These are phyloP conservation scores for Pythium diclinum DNA, from an alignment of 352 stramenopile genomes.

Conservation along the genomic window DNA sequence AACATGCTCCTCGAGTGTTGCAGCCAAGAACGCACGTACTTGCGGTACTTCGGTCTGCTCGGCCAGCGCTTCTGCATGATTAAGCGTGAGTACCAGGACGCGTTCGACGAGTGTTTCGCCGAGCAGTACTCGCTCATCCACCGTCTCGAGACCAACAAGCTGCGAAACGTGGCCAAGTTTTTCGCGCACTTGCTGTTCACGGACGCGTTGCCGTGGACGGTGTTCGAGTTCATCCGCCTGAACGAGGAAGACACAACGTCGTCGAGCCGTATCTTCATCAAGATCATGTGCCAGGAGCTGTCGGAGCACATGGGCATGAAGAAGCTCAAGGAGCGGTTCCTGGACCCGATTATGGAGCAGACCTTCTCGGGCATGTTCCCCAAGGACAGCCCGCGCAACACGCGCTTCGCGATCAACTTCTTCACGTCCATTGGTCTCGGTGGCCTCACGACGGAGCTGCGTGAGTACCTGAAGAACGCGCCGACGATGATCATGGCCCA, in stretches of 20 bases:
- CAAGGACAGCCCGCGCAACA: conserved; percentile 96
- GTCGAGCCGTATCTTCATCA: conserved; percentile 99
- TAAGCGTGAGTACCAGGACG: conserved; percentile 93
- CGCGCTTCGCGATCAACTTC: conserved; percentile 99
- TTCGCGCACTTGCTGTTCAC: conserved; percentile 98
- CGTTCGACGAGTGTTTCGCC: conserved; percentile 93
- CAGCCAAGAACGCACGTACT: conserved; percentile 96
- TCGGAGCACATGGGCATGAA: conserved; percentile 95
- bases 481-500: conserved; percentile 93
- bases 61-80: conserved; percentile 97
- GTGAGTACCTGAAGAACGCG: conserved; percentile 96
- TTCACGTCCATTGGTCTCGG: conserved; percentile 99
- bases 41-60: conserved; percentile 97
- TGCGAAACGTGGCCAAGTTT: conserved; percentile 98
- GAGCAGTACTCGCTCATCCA: conserved; percentile 96
- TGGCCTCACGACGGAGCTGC: conserved; percentile 95
- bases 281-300: conserved; percentile 98
- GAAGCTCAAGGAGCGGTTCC: conserved; percentile 94
- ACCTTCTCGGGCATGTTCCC: conserved; percentile 97
- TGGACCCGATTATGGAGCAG: conserved; percentile 88
- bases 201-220: conserved; percentile 97
- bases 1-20: conserved; percentile 99
- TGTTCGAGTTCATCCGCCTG: conserved; percentile 95
- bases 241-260: conserved; percentile 99
- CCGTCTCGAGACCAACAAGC: conserved; percentile 98